Evolutionary conservation across 2,329 filamentous ascomycete genomes (phyloP), one percentile per base, ranked within the genome.

Genomic region (Daldinia sp.): DNA sequence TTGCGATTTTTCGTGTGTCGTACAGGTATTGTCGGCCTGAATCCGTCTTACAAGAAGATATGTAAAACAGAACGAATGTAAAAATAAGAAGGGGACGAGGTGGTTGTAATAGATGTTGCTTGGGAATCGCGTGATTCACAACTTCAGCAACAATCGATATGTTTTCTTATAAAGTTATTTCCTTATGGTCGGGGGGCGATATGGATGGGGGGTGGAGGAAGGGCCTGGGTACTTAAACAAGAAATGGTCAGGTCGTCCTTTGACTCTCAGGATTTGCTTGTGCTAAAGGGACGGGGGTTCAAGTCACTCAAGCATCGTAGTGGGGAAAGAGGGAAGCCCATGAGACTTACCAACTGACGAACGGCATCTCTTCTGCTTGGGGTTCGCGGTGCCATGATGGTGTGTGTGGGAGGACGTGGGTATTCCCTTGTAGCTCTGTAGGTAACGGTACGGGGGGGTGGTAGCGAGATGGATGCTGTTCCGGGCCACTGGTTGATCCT

Each of bases 391-490:
- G 63, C 63, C 69, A 66, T 72, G 69, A 54, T n/a, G 30, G 51
- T 54, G 51, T 54, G 51, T 54, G 71, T 74, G 74, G 59, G 67
- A 74, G 63, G 71, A 63, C 70, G 68, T 73, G 68, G 73, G 73
- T 71, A 72, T 68, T 70, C 67, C 65, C 60, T 73, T 28, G 63
- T 39, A 39, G 35, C 35, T 39, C 10, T 15, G 35, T 66, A 66
- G 33, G 33, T 26, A 39, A 56, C 33, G 54, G 63, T 68, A 73
- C 62, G 60, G 67, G 71, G 63, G 69, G 71, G 73, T 67, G 69
- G 68, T 65, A 75, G 75, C 74, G 74, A 74, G 48, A 74, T 74
- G 75, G 75, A 75, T 73, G 73, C 69, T 65, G 72, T 75, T 77
- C 76, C 75, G 74, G 72, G 68, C 67, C 65, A 69, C 59, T 68